phyloP scores from a whole-genome alignment of 805 yeast genomes.

The Blastobotrys muscicola region DNA sequence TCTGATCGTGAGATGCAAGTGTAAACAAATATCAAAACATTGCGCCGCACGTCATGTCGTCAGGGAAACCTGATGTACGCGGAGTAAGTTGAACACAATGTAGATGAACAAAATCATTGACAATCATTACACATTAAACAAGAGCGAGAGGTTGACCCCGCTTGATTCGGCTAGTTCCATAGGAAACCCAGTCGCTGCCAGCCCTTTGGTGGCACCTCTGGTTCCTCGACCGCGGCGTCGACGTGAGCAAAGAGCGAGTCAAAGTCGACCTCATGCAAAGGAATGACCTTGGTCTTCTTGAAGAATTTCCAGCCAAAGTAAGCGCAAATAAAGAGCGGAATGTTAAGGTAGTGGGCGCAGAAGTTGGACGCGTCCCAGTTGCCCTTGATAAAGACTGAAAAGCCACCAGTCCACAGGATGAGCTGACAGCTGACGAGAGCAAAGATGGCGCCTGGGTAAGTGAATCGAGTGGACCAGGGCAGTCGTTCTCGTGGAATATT shows the following conservation, averaged over 20 bases:
- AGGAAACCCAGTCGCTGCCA: neutral
- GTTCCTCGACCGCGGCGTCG: neutral
- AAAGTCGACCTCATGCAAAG: constrained; percentile 9
- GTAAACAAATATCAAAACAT: too few relatives aligned
- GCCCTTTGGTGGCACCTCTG: neutral
- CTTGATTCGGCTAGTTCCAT: neutral
- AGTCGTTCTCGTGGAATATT: constrained; percentile 35
- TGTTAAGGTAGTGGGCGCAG: constrained; percentile 58
- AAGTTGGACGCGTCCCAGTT: constrained; percentile 50
- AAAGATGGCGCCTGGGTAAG: constrained; percentile 25
- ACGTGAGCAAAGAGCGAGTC: constrained; percentile 6
- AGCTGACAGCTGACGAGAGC: constrained; percentile 9
- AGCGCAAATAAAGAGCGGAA: constrained; percentile 41
- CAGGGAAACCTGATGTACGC: too few relatives aligned
- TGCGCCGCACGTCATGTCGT: too few relatives aligned
- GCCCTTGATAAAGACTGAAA: constrained; percentile 54
- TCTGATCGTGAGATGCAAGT: too few relatives aligned
- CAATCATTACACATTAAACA: too few relatives aligned
- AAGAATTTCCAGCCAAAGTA: constrained; percentile 51
- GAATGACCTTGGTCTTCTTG: constrained; percentile 8
- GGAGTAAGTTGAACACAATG: too few relatives aligned
- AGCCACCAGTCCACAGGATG: constrained; percentile 54
- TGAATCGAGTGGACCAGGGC: constrained; percentile 35
- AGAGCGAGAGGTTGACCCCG: too few relatives aligned
- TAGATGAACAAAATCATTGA: too few relatives aligned